Percentiles rank a stretch among this genome's conserved stretches.
Conservation (phyloP, 2,329 filamentous ascomycete species). For the Fusarium floridanum region DNA sequence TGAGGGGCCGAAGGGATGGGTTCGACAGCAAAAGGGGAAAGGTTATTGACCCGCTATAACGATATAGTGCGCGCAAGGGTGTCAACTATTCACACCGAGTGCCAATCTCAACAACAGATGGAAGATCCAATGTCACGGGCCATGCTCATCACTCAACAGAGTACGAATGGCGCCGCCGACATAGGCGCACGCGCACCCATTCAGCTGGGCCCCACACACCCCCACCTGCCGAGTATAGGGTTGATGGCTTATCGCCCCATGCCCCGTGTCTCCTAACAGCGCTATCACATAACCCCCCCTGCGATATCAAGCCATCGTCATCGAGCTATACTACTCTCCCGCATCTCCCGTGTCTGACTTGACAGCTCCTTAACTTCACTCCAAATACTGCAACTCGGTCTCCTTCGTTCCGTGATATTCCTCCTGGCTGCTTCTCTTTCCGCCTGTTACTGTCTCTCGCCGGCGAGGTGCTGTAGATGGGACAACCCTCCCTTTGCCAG, state of each 20-base stretch:
- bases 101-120: constrained; percentile 18
- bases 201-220: constrained; percentile 23
- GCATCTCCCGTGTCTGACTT: constrained; percentile 14
- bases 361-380: constrained; percentile 13
- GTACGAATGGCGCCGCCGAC: constrained; percentile 12
- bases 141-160: constrained; percentile 6
- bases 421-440: background rate
- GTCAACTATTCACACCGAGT: constrained; percentile 11
- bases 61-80: background rate
- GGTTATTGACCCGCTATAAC: constrained; percentile 17
- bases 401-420: background rate
- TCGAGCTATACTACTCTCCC: constrained; percentile 31
- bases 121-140: constrained; percentile 21
- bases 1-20: constrained; percentile 23
- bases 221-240: constrained; percentile 37
- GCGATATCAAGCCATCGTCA: constrained; percentile 42
- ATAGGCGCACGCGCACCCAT: constrained; percentile 25
- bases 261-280: constrained; percentile 4
- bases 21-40: constrained; percentile 12
- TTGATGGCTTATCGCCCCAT: constrained; percentile 35
- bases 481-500: constrained; percentile 14
- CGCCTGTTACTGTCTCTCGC: background rate
- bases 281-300: constrained; percentile 30
- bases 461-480: constrained; percentile 21
- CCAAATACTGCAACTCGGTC: background rate